Conservation (phyloP, 345 rosid genomes). For the Eucalyptus dawsonii region DNA sequence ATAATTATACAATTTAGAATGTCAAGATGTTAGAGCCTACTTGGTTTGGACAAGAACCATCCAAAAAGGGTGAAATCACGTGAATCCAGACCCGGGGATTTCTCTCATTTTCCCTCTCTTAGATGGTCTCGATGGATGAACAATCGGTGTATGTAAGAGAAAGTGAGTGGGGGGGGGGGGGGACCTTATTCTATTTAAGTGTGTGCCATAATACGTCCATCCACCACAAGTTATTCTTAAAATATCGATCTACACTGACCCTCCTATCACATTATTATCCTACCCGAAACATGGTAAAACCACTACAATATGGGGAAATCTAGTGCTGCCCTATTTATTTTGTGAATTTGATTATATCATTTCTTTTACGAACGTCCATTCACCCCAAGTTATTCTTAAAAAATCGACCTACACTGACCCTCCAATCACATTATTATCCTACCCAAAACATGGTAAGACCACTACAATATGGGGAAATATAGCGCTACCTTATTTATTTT, state of each 20-base stretch:
- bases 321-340: not conserved
- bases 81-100: accelerated
- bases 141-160: not conserved
- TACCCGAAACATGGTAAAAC: not conserved
- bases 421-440: not conserved
- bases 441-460: not conserved
- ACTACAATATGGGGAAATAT: not conserved
- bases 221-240: not conserved
- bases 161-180: not conserved
- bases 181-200: not conserved
- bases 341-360: not conserved
- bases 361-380: accelerated
- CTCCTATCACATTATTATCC: not conserved
- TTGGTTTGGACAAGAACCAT: not conserved
- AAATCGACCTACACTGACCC: not conserved
- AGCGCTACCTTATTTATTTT: not conserved
- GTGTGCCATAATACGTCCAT: accelerated
- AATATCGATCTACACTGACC: not conserved
- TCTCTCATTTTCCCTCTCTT: not conserved
- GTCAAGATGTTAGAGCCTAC: not conserved
- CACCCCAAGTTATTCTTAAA: not conserved
- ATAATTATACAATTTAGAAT: not conserved
- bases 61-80: not conserved
- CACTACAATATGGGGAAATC: not conserved
- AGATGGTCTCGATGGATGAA: not conserved